These are phyloP conservation scores for Leccinum huronense DNA, from an alignment of 1,284 basidiomycete genomes.

Conservation along the genomic window DNA sequence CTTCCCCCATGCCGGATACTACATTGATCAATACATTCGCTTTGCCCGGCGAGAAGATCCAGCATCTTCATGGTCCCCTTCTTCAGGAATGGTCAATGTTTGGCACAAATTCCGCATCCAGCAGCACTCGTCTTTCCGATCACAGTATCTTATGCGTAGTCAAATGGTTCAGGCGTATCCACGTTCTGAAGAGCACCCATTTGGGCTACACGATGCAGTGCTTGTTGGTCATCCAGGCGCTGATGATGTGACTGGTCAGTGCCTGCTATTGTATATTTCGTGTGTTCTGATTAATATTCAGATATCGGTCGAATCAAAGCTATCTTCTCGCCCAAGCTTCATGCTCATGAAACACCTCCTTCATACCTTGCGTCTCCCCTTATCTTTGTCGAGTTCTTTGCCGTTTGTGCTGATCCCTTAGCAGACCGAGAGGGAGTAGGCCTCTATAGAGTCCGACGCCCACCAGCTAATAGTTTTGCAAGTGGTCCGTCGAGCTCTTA, in stretches of 20 bases:
- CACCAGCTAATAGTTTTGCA: neutral
- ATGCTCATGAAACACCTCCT: neutral
- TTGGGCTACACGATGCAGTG: neutral
- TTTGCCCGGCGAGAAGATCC: neutral
- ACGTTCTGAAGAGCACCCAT: neutral
- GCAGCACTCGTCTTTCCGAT: neutral
- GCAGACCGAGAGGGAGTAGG: neutral
- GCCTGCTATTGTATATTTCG: neutral
- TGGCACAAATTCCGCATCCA: neutral
- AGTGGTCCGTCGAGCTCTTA: neutral
- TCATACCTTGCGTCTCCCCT: neutral
- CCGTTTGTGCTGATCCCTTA: neutral
- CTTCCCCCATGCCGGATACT: neutral
- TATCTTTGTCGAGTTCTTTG: slow-evolving; percentile 7
- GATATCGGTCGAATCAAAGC: slow-evolving; percentile 3
- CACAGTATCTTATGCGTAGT: neutral
- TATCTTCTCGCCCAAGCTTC: slow-evolving; percentile 1
- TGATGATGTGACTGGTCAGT: neutral
- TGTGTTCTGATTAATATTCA: neutral
- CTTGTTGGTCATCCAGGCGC: neutral
- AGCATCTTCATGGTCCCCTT: neutral
- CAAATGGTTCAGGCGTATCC: slow-evolving; percentile 7
- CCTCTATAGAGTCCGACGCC: slow-evolving; percentile 3
- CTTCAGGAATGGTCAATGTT: neutral
- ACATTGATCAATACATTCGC: neutral